Evolutionary conservation across 805 yeast genomes (phyloP).

Genomic region (Diddensiella transvaalensis): DNA sequence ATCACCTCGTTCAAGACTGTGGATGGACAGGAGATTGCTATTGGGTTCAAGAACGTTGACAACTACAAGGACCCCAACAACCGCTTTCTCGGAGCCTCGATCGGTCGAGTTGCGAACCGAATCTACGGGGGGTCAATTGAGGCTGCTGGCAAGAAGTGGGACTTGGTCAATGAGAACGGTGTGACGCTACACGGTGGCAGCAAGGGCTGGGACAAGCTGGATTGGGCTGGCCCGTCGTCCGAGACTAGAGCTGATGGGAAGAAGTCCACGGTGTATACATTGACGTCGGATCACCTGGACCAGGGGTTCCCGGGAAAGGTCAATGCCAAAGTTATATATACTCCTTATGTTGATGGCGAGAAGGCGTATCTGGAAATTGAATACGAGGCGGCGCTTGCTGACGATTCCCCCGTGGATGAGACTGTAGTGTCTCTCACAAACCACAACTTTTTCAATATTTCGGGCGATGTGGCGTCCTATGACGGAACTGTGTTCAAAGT

Average conservation of each 20-base stretch:
- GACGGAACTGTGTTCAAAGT: constrained; percentile 41
- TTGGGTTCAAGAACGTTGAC: constrained; percentile 22
- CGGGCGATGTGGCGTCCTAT: constrained; percentile 29
- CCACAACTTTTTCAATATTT: constrained; percentile 58
- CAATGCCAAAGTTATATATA: constrained; percentile 44
- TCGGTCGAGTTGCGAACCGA: constrained; percentile 65
- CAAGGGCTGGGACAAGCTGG: constrained; percentile 48
- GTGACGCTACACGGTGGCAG: constrained; percentile 54
- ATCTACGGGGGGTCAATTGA: constrained; percentile 43
- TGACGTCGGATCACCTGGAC: constrained; percentile 44
- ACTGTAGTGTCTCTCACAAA: constrained; percentile 59
- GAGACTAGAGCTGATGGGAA: constrained; percentile 31
- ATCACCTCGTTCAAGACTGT: constrained; percentile 24
- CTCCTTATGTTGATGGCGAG: constrained; percentile 30
- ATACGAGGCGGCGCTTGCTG: constrained; percentile 41
- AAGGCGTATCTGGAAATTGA: constrained; percentile 46
- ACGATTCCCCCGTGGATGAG: constrained; percentile 35
- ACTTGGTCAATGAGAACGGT: constrained; percentile 39
- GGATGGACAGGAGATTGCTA: constrained; percentile 22
- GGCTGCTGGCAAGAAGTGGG: constrained; percentile 40
- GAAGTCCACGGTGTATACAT: constrained; percentile 34
- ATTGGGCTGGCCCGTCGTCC: constrained; percentile 51
- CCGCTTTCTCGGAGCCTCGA: constrained; percentile 59
- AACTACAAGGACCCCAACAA: constrained; percentile 34
- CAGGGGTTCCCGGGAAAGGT: constrained; percentile 63